Percentiles rank a stretch among this genome's conserved stretches.
Evolutionary conservation across 164 flowering plant species (phyloP).

Genomic region (Vitis cinerea): DNA sequence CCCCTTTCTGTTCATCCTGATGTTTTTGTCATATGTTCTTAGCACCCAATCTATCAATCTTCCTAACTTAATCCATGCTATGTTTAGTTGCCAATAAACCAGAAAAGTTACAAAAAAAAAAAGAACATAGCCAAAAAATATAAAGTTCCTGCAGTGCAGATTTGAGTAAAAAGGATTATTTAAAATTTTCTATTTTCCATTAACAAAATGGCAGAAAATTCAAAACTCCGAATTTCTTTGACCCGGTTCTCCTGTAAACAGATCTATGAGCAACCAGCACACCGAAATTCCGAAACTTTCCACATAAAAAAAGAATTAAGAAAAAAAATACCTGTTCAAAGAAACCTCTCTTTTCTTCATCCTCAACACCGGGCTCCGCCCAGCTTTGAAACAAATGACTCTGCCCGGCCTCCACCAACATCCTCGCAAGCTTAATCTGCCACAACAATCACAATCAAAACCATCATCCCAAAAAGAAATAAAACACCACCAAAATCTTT

Average conservation of each 20-base stretch:
- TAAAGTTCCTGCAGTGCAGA: neutral
- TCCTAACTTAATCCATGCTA: too few species aligned
- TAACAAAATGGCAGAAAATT: too few species aligned
- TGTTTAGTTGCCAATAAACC: too few species aligned
- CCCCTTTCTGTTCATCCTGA: too few species aligned
- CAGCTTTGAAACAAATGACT: constrained; percentile 77
- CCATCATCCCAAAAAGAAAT: neutral
- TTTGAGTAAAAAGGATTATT: too few species aligned
- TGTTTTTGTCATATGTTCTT: too few species aligned
- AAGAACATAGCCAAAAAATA: neutral
- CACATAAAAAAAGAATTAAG: neutral
- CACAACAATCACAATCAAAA: constrained; percentile 5
- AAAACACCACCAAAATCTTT: neutral
- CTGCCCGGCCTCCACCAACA: constrained; percentile 73
- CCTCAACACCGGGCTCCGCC: constrained; percentile 78
- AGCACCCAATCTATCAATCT: too few species aligned
- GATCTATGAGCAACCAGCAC: neutral
- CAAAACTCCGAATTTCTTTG: too few species aligned
- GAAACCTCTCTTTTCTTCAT: constrained; percentile 59
- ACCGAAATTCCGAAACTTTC: neutral
- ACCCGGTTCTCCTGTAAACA: neutral
- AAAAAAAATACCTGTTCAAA: constrained; percentile 69
- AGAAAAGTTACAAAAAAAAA: neutral
- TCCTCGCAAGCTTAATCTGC: constrained; percentile 69
- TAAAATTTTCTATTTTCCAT: too few species aligned